phyloP scores from a whole-genome alignment of 305 asterid genomes.

The Fraxinus floribunda region DNA sequence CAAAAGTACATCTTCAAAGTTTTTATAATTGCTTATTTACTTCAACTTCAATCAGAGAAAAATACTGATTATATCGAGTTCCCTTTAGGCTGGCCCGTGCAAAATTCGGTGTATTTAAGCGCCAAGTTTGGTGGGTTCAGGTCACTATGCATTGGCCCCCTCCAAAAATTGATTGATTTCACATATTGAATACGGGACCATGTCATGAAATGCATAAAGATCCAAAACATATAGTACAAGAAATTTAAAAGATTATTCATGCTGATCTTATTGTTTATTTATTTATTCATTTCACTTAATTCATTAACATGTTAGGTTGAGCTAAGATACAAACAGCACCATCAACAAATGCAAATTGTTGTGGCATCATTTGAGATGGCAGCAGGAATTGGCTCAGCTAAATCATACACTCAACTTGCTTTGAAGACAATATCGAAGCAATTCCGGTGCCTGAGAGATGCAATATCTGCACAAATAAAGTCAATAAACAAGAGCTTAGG shows the following conservation, averaged over 20 bases:
- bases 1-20: neutral
- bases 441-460: constrained; percentile 53
- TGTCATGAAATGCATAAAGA: neutral
- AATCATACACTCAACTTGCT: constrained; percentile 61
- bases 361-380: constrained; percentile 57
- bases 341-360: constrained; percentile 58
- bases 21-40: neutral
- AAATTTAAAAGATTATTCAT: neutral
- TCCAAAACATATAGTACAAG: neutral
- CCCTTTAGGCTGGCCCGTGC: constrained; percentile 22
- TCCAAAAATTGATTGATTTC: constrained; percentile 6
- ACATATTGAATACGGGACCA: neutral
- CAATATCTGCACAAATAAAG: constrained; percentile 46
- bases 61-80: neutral
- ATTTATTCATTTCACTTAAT: neutral
- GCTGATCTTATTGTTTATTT: neutral
- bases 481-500: constrained; percentile 44
- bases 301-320: constrained; percentile 48
- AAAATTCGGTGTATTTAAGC: constrained; percentile 21
- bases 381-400: constrained; percentile 61
- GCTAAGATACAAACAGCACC: constrained; percentile 56
- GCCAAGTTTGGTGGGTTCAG: constrained; percentile 29
- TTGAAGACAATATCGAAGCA: constrained; percentile 59
- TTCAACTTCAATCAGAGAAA: neutral
- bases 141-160: constrained; percentile 1